Evolutionary conservation across 192 early-diverging fungal genomes (phyloP).

Genomic region (Umbelopsis sp.): DNA sequence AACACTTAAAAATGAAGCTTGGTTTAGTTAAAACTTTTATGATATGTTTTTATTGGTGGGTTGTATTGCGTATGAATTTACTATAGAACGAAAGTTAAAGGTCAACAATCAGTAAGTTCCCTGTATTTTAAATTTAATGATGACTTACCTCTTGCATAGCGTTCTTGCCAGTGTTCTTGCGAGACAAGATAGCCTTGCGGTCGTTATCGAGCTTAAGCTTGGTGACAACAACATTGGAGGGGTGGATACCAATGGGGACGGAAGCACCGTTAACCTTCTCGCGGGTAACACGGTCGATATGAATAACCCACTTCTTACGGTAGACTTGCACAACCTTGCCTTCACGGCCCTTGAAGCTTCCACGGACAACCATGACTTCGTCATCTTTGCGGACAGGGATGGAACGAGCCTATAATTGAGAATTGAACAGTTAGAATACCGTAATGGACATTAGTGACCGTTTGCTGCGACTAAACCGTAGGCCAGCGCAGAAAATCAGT

Average conservation of each 20-base stretch:
- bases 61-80: constrained; percentile 6
- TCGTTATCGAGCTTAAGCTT: constrained; percentile 97
- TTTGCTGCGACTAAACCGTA: no score
- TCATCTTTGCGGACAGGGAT: constrained; percentile 98
- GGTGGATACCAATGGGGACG: constrained; percentile 93
- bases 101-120: neutral
- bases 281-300: constrained; percentile 95
- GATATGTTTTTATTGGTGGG: constrained; percentile 13
- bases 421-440: neutral
- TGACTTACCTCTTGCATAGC: constrained; percentile 40
- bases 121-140: neutral
- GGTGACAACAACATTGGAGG: constrained; percentile 98
- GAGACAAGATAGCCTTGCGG: constrained; percentile 86
- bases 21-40: neutral
- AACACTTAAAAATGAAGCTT: no score
- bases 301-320: constrained; percentile 99
- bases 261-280: constrained; percentile 98
- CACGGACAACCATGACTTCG: constrained; percentile 95
- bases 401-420: constrained; percentile 73
- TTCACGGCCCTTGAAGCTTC: constrained; percentile 95
- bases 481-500: no score
- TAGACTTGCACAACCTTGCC: constrained; percentile 97
- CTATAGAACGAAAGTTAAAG: neutral
- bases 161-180: constrained; percentile 70
- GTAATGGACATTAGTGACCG: neutral